Evolutionary conservation across 371 early-diverging fungal species (phyloP), one percentile per base, ranked within the genome.

Genomic region (Mucor circinelloides): DNA sequence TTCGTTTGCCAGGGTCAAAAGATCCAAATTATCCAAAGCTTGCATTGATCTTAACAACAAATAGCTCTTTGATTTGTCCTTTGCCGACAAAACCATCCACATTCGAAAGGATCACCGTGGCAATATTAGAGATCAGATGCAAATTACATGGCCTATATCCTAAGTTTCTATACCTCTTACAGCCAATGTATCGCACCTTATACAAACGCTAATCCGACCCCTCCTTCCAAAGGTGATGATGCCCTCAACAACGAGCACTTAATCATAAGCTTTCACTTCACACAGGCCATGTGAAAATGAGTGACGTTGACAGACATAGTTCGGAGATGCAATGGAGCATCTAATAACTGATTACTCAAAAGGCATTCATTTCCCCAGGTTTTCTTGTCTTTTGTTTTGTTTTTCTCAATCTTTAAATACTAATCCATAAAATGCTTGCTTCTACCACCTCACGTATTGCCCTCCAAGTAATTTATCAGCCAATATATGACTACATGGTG

Each of bases 361-460:
- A 55, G 52, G 36, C 38, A 42, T 30, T 23, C 46, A 40, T 54
- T 63, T 61, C 63, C 57, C 63, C 68, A 58, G 68, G 59, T 48
- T 44, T 42, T 61, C 36, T 54, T 59, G 63, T 40, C 58, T 58
- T 58, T 36, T 56, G 32, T 54, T 63, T 63, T 61, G 23, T 62
- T 40, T 44, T 56, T 59, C 30, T 34, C 23, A 28, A 54, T 63
- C 15, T 44, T 57, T 44, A 52, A 32, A 23, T 10, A 54, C 32
- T 28, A 10, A 27, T 59, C 21, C 6, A 21, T 36, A 55, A 68
- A 25, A 69, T 69, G 65, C 42, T 69, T 38, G 54, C 60, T 58
- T 27, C 68, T 19, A 60, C 68, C 46, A 72, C 73, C 34, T 61
- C 76, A 52, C 76, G 76, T 58, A 76, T 76, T 70, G 73, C 73